Evolutionary conservation across 2,329 filamentous ascomycete genomes (phyloP), one percentile per base, ranked within the genome.

Genomic region (Coniochaeta sp.): DNA sequence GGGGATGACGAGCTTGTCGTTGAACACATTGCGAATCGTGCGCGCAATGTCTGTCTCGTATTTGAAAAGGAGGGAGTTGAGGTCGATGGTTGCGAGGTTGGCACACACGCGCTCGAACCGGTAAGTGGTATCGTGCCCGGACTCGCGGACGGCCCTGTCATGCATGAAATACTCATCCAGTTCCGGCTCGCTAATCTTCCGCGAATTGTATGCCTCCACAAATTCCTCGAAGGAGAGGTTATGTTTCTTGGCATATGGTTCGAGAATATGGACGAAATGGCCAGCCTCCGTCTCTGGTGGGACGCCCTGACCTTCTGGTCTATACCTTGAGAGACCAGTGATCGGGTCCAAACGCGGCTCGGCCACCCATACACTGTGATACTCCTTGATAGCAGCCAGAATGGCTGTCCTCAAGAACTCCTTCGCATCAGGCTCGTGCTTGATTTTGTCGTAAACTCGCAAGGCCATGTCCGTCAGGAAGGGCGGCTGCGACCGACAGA

Each of bases 401-500:
- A 92, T 90, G 7, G 92, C 86, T 17, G 83, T 83, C 34, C 86
- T 84, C 64, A 99, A 80, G 73, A 98, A 97, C 0, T 96, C 91
- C 58, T 86, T 75, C 1, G 92, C 86, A 57, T 86, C 90, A 0
- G 88, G 85, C 71, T 96, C 89, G 66, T 92, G 87, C 77, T 92
- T 91, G 74, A 97, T 98, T 70, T 89, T 89, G 68, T 97, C 92
- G 72, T 95, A 98, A 47, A 96, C 91, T 60, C 92, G 89, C 57
- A 98, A 80, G 12, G 93, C 90, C 92, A 99, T 97, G 74, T 99
- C 95, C 1, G 95, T 99, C 60, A 99, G 79, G 77, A 99, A 98
- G 0, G 95, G 95, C 1, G 95, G 95, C 74, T 99, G 95, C 1
- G 95, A 97, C 61, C 95, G 89, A 64, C 86, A 89, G 17, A 99